Evolutionary conservation across 495 filamentous ascomycete species (phyloP), one percentile per base, ranked within the genome.

Genomic region (Hypomontagnella submonticulosa): DNA sequence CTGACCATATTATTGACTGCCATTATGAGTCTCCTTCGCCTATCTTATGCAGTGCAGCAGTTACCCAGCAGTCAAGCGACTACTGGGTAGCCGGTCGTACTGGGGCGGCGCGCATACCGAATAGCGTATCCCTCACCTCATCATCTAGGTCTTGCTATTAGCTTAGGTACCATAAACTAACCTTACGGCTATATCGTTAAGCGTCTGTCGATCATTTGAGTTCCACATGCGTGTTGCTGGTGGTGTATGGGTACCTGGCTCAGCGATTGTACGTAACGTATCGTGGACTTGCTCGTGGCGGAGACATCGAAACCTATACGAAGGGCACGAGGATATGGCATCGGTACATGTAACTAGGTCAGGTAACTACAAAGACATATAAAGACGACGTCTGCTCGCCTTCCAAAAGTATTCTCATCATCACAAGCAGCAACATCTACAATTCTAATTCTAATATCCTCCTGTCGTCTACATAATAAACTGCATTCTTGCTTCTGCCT

Each of bases 231-330:
- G 63, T 60, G 54, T 51, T 44, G 60, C 59, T 27, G 23, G 3
- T 2, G 6, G 23, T 27, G 66, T 69, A 69, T 56, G 66, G 23
- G 63, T 54, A 41, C n/a, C n/a, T n/a, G n/a, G 49, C 55, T 63
- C 60, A 41, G 56, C 43, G 37, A 60, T 43, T 42, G 44, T 48
- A 63, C 34, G 66, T 69, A 63, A 69, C 66, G 60, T 69, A 55
- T 50, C 66, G 62, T 63, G 20, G 16, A 51, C 47, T 57, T 19
- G 57, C 48, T 15, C 9, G 18, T 41, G 15, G 51, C 60, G 51
- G 51, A 53, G 23, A 27, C 23, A 27, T 27, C 23, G 23, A 27
- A 27, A 27, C 6, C 23, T 27, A 27, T 27, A 27, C 23, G 23
- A 27, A 27, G 23, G 23, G 6, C 23, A 27, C 23, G 23, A 27